Percentiles rank a stretch among this genome's conserved stretches.
These are phyloP conservation scores for Cicer pinnatifidum DNA, from an alignment of 306 rosid genomes.

Conservation along the genomic window DNA sequence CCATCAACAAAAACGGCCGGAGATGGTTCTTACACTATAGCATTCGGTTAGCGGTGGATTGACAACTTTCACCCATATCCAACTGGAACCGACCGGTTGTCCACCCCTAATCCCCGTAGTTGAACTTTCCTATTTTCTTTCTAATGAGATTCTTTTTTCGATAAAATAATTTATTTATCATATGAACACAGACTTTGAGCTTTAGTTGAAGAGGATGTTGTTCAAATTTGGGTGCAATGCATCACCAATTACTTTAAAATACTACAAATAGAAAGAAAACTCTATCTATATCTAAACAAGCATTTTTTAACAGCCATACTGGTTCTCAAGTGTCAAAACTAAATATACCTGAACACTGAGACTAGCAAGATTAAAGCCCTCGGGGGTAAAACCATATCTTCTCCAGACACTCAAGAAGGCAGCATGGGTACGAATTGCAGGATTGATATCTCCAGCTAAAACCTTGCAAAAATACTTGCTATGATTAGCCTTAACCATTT, in stretches of 20 bases:
- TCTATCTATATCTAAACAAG: constrained; percentile 10
- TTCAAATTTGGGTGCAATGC: constrained; percentile 14
- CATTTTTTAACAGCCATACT: constrained; percentile 21
- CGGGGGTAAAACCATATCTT: constrained; percentile 96
- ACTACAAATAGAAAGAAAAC: constrained; percentile 34
- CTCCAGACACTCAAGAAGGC: constrained; percentile 98
- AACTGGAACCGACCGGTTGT: too few species aligned
- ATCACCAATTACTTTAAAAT: constrained; percentile 28
- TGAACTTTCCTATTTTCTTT: not conserved
- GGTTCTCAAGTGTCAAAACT: constrained; percentile 39
- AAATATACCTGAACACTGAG: constrained; percentile 86
- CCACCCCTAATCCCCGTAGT: not conserved
- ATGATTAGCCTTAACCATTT: constrained; percentile 40
- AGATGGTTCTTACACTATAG: too few species aligned
- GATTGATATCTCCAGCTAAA: constrained; percentile 91
- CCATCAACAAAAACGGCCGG: too few species aligned
- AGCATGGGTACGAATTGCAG: constrained; percentile 92
- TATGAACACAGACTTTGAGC: constrained; percentile 36
- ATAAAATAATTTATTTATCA: not conserved
- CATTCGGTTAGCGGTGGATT: too few species aligned
- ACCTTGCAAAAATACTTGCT: constrained; percentile 65
- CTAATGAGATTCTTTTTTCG: constrained; percentile 32
- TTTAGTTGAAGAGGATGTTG: constrained; percentile 15
- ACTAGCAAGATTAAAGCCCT: constrained; percentile 96
- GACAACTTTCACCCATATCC: too few species aligned